Evolutionary conservation across 176 grass and related monocot genomes (phyloP).

Genomic region (Aegilops longissima): DNA sequence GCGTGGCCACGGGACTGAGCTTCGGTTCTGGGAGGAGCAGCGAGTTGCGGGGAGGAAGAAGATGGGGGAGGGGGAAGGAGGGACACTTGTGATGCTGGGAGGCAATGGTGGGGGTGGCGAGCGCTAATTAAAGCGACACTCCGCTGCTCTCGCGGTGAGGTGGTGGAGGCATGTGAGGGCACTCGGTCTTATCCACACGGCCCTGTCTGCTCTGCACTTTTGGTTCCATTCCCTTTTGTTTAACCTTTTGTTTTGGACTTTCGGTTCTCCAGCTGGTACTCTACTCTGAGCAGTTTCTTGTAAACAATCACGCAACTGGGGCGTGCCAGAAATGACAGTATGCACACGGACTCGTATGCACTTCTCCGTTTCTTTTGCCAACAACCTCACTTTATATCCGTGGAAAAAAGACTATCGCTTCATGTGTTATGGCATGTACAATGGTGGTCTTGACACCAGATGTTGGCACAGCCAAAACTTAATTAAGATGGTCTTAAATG

Average conservation of each 20-base stretch:
- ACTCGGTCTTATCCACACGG: constrained; percentile 39
- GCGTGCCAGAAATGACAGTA: neutral
- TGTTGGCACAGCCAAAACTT: too few relatives aligned
- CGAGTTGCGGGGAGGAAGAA: neutral
- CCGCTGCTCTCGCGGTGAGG: neutral
- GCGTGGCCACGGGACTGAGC: neutral
- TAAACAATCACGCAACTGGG: neutral
- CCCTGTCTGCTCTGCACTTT: constrained; percentile 28
- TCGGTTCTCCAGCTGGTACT: neutral
- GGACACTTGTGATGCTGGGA: constrained; percentile 32
- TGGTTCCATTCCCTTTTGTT: neutral
- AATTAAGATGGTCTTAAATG: too few relatives aligned
- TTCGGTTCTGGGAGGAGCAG: neutral
- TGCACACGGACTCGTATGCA: neutral
- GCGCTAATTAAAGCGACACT: constrained; percentile 40
- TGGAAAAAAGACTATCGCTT: too few relatives aligned
- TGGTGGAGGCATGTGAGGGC: constrained; percentile 31
- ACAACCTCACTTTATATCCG: neutral
- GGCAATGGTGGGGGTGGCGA: neutral
- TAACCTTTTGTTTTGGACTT: neutral
- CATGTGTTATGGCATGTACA: too few relatives aligned
- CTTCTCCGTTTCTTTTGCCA: neutral
- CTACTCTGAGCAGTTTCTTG: neutral
- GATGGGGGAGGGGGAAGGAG: neutral
- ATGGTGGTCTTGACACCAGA: too few relatives aligned